A percentile compares a stretch with the other conserved stretches of the same genome.
phyloP scores from a whole-genome alignment of 306 rosid species.

The Vigna reflexopilosa region DNA sequence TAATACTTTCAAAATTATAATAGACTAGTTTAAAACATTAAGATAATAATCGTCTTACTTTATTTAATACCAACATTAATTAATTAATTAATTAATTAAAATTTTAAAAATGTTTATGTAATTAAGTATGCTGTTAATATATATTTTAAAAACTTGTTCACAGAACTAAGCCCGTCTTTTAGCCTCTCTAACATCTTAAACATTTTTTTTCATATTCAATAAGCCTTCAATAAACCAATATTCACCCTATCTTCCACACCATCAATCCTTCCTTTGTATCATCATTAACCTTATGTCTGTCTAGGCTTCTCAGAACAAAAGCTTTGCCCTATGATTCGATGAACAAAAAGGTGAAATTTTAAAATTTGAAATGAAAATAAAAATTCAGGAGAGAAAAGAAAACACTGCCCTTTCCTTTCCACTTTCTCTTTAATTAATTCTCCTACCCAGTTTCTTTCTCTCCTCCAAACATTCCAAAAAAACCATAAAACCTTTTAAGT shows the following conservation, averaged over 20 bases:
- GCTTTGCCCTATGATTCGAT: not conserved
- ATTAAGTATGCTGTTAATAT: no score
- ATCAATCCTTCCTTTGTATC: not conserved
- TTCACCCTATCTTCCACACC: not conserved
- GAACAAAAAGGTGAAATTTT: not conserved
- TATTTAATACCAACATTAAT: no score
- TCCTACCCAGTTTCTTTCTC: not conserved
- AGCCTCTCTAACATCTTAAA: not conserved
- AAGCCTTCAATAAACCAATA: not conserved
- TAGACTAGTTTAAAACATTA: no score
- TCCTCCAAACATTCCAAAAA: not conserved
- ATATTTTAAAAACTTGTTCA: no score
- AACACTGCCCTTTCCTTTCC: not conserved
- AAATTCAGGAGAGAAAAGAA: not conserved
- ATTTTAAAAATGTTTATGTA: no score
- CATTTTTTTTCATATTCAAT: not conserved
- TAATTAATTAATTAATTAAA: no score
- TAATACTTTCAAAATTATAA: no score
- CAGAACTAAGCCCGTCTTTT: no score
- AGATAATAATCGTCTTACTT: no score
- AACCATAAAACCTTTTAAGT: not conserved
- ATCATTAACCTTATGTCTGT: not conserved
- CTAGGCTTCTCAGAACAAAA: not conserved
- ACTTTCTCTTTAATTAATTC: not conserved
- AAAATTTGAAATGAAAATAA: not conserved